Evolutionary conservation across 23 red algal genomes (phyloP), one percentile per base, ranked within the genome.

Genomic region (Rhodosorus marinus): DNA sequence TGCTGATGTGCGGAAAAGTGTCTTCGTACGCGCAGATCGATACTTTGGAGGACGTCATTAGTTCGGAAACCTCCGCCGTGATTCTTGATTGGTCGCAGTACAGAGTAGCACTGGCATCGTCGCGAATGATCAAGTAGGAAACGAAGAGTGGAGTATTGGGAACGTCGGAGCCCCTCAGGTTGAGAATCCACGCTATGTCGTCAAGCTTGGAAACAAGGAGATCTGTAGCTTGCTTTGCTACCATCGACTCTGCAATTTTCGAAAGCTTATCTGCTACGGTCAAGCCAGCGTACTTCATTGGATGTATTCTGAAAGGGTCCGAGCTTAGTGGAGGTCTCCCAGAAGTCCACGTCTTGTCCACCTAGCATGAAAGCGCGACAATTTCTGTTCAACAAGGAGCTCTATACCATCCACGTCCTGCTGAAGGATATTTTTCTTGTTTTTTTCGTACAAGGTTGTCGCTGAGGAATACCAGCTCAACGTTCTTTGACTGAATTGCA

Each of bases 101-200:
- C 62, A 77, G 8, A 72, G 60, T 17, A 88, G 54, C 8, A 73
- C 81, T 7, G 64, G 64, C 28, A 69, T 71, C 47, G 82, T 78
- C 23, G 19, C 70, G 51, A 15, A 95, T 53, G n/a, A 78, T 52
- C 6, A 60, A 64, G 27, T 95, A 95, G 7, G 77, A 51, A 20
- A 95, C 33, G 24, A 78, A 74, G 25, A 84, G 72, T 8, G 88
- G 88, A 38, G 60, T 69, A 34, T 95, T 72, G 6, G 88, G 88
- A 47, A 95, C 69, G 72, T 95, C 88, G 26, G 34, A 61, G 11
- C 88, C 88, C 43, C 88, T 35, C 7, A 95, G 62, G 47, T 95
- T 95, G 38, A 77, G 63, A 33, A 95, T 47, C 88, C 88, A 95
- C 4, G 62, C 73, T 4, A 84, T 67, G 15, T 95, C 88, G 48